These are phyloP conservation scores for Kazachstania africana DNA, from an alignment of 805 yeast species.

Conservation along the genomic window DNA sequence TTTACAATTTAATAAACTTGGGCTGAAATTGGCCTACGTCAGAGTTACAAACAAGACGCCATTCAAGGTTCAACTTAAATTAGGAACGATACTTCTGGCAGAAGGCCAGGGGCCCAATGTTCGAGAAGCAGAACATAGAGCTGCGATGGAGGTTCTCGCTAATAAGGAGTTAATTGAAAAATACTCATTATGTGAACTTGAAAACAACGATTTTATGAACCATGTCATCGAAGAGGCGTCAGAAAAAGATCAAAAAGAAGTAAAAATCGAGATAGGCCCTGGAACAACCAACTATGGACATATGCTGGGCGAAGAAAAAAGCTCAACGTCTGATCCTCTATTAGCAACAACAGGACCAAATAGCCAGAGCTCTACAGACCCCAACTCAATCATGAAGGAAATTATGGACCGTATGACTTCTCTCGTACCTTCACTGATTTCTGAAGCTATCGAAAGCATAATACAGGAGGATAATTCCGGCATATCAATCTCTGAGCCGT, in stretches of 20 bases:
- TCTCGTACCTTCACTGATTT: not conserved
- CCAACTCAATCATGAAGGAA: not conserved
- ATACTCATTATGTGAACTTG: conserved; percentile 23
- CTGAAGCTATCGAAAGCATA: not conserved
- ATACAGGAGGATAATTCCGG: too few relatives aligned
- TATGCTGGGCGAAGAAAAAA: not conserved
- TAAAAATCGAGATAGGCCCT: not conserved
- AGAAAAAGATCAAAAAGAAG: not conserved
- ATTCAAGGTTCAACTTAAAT: conserved; percentile 48
- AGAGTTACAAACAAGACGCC: conserved; percentile 25
- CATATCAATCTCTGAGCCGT: too few relatives aligned
- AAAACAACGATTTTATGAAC: conserved; percentile 1
- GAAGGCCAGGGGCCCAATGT: conserved; percentile 51
- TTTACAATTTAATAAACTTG: conserved; percentile 31
- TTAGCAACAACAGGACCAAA: not conserved
- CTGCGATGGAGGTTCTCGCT: conserved; percentile 65
- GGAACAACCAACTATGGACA: not conserved
- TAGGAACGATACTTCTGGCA: conserved; percentile 48
- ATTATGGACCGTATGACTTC: not conserved
- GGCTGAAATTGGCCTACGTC: conserved; percentile 10
- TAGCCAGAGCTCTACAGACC: not conserved
- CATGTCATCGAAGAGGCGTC: not conserved
- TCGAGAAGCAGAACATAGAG: conserved; percentile 66
- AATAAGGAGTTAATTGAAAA: conserved; percentile 45
- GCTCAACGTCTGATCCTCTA: too few relatives aligned